phyloP scores from a whole-genome alignment of 169 alveolate genomes.

The Plasmodium billcollinsi region DNA sequence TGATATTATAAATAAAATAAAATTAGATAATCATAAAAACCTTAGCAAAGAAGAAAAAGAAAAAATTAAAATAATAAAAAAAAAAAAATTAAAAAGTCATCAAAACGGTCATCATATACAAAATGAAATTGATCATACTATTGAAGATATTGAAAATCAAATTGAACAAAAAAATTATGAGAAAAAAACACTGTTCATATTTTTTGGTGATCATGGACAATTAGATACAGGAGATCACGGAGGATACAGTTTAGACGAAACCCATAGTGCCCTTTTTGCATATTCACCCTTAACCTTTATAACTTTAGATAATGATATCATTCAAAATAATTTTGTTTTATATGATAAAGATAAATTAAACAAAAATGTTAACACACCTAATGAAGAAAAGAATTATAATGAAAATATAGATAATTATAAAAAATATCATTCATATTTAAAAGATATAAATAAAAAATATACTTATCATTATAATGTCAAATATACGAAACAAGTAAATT shows the following conservation, averaged over 20 bases:
- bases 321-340: slow-evolving; percentile 22
- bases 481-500: slow-evolving; percentile 54
- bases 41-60: background rate
- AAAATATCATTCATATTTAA: slow-evolving; percentile 53
- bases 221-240: slow-evolving; percentile 83
- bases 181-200: slow-evolving; percentile 63
- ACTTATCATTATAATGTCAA: slow-evolving; percentile 50
- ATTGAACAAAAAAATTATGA: slow-evolving; percentile 4
- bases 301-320: slow-evolving; percentile 20
- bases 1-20: slow-evolving; percentile 67
- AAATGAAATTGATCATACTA: too few relatives aligned
- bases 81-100: too few relatives aligned
- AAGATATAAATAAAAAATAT: slow-evolving; percentile 8
- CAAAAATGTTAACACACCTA: background rate
- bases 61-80: background rate
- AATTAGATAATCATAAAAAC: background rate
- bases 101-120: too few relatives aligned
- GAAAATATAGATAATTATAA: slow-evolving; percentile 15
- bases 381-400: background rate
- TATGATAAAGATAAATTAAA: slow-evolving; percentile 28
- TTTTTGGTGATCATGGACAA: slow-evolving; percentile 85
- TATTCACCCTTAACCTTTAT: slow-evolving; percentile 53
- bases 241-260: slow-evolving; percentile 65
- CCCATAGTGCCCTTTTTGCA: slow-evolving; percentile 40
- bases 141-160: too few relatives aligned